Percentiles rank a stretch among this genome's conserved stretches.
Conservation (phyloP, 257 asterid species). For the Primulina tabacum region DNA sequence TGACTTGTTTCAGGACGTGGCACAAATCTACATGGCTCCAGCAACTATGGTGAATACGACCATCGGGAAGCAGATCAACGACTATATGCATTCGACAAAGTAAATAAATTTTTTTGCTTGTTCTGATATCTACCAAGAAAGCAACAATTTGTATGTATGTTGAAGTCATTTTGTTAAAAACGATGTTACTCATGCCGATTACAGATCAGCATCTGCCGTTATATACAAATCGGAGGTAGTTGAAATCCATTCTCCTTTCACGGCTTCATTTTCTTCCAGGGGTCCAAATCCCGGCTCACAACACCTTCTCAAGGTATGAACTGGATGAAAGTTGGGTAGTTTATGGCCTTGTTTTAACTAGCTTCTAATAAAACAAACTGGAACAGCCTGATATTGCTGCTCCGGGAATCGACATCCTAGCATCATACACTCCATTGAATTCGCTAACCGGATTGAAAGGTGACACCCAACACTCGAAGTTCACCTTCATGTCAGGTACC, state of each 20-base stretch:
- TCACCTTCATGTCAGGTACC: constrained; percentile 88
- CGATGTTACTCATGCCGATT: constrained; percentile 10
- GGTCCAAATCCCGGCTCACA: constrained; percentile 73
- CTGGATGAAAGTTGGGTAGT: background rate
- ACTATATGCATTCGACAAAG: constrained; percentile 63
- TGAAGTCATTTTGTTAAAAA: background rate
- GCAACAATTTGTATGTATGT: background rate
- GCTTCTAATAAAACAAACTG: constrained; percentile 11
- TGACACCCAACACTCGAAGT: constrained; percentile 59
- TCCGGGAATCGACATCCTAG: constrained; percentile 90
- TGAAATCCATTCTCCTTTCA: constrained; percentile 62
- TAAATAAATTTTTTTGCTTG: constrained; percentile 16
- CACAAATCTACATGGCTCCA: constrained; percentile 78
- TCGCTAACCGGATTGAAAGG: constrained; percentile 72
- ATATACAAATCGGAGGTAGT: constrained; percentile 62
- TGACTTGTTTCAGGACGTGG: constrained; percentile 53
- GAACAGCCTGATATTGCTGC: constrained; percentile 86
- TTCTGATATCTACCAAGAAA: background rate
- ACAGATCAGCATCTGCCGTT: constrained; percentile 72
- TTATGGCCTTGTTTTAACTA: constrained; percentile 6
- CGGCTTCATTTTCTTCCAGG: constrained; percentile 83
- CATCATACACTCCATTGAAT: constrained; percentile 69
- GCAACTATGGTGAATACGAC: constrained; percentile 59
- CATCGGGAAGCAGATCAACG: constrained; percentile 44
- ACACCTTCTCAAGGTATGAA: constrained; percentile 63